phyloP scores from a whole-genome alignment of 2,329 filamentous ascomycete genomes.

The Pyrenophora seminiperda region DNA sequence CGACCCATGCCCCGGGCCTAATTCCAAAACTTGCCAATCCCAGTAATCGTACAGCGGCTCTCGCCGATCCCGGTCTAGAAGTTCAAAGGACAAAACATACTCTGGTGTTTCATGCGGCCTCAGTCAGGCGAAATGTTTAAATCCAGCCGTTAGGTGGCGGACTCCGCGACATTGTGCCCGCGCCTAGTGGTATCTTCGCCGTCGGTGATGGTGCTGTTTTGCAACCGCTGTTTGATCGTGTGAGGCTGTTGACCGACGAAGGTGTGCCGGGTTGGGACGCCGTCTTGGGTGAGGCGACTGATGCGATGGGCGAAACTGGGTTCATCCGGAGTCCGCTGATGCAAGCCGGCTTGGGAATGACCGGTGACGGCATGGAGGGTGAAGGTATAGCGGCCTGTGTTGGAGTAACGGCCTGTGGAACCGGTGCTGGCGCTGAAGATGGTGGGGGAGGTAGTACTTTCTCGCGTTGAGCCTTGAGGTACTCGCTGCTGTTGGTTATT shows the following conservation, averaged over 20 bases:
- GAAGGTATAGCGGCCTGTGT: background rate
- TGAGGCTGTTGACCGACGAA: conserved; percentile 21
- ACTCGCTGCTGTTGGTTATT: conserved; percentile 35
- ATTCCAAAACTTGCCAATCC: conserved; percentile 4
- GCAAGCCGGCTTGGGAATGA: conserved; percentile 13
- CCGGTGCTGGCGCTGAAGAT: conserved; percentile 13
- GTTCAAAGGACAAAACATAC: conserved; percentile 7
- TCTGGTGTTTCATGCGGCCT: conserved; percentile 3
- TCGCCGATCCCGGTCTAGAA: conserved; percentile 11
- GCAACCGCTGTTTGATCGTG: conserved; percentile 21
- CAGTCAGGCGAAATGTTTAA: conserved; percentile 20
- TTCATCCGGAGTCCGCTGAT: conserved; percentile 45
- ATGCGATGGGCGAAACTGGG: conserved; percentile 35
- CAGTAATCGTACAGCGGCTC: conserved; percentile 30
- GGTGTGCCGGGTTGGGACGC: conserved; percentile 21
- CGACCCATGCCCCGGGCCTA: background rate
- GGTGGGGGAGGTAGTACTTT: conserved; percentile 44
- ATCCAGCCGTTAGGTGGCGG: conserved; percentile 45
- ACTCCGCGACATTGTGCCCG: conserved; percentile 45
- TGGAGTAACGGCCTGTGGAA: conserved; percentile 13
- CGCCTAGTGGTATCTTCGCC: conserved; percentile 41
- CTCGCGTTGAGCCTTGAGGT: conserved; percentile 42
- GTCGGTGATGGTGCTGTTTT: conserved; percentile 34
- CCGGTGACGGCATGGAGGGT: background rate
- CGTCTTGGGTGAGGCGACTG: conserved; percentile 24